Evolutionary conservation across 2,329 filamentous ascomycete species (phyloP), one percentile per base, ranked within the genome.

Genomic region (Diplodia corticola): DNA sequence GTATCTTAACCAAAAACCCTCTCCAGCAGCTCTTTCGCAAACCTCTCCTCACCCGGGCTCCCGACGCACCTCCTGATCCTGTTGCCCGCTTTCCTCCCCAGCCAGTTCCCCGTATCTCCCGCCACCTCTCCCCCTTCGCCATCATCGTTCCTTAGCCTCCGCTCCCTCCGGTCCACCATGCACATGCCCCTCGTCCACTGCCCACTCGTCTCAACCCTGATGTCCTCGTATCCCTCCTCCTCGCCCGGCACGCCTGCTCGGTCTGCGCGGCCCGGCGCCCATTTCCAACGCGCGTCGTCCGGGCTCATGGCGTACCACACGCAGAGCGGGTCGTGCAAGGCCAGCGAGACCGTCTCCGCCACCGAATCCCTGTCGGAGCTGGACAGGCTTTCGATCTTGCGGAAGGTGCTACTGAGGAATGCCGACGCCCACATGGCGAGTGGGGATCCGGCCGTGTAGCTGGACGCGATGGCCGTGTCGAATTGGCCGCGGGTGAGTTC

Each of bases 131-230:
- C 50, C 78, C 79, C 66, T 63, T 73, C 70, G 67, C 73, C 64
- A 69, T 67, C 75, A 15, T 71, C 73, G 51, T 70, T 67, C 5
- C 82, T 82, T 73, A 87, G 86, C 69, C 80, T 82, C 64, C 87
- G 80, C 44, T 80, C 79, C 51, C 95, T 85, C 40, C 88, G 84
- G 81, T 99, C 95, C 48, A 93, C 82, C 35, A 98, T 84, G 74
- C 93, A 93, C 89, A 95, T 93, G 1, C 95, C 94, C 66, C 92
- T 84, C 53, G 93, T 96, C 95, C 95, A 99, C 81, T 98, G 95
- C 1, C 94, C 95, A 2, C 86, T 81, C 0, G 93, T 96, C 80
- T 99, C 95, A 48, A 99, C 83, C 22, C 95, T 86, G 65, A 99
- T 89, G 76, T 99, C 95, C 77, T 96, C 90, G 0, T 73, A 74